Evolutionary conservation across 1,139 yeast genomes (phyloP), one percentile per base, ranked within the genome.

Genomic region (Zygosaccharomyces pseudobailii): DNA sequence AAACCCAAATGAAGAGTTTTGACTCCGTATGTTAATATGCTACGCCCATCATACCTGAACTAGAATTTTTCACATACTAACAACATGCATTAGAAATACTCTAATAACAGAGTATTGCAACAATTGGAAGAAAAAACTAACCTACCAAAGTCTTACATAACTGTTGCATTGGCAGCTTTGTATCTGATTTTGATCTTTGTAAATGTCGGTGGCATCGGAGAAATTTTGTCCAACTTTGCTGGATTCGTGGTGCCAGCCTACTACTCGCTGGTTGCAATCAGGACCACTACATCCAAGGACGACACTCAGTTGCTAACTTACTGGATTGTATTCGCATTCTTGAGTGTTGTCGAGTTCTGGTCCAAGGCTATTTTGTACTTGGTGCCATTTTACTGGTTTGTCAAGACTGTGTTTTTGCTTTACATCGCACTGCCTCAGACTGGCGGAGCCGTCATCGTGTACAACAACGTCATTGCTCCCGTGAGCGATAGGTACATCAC

Each of bases 251-350:
- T 89, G 53, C 98, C 99, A 46, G 94, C 94, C 44, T 92, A 90
- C 73, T 83, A 78, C 67, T 92, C 98, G 8, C 75, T 92, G 55
- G 67, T 79, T 54, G 97, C 98, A 19, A 76, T 92, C 57, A 87
- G 83, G 69, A 84, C 96, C 31, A 58, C 78, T 8, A 67, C 77
- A 28, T 72, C 81, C 40, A 71, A 73, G 34, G 97, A 89, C 66
- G 96, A 89, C 68, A 85, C 94, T 52, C 85, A 87, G 62, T 79
- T 86, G 68, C 78, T 92, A 65, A 85, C 96, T 32, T 90, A 92
- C 71, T 92, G 98, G 98, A 96, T 92, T 51, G 96, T 92, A 27
- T 92, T 87, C 67, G 96, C 97, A 28, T 82, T 82, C 62, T 80
- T 92, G 73, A 87, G 84, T 67, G 92, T 92, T 43, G 65, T 88